A percentile compares a stretch with the other conserved stretches of the same genome.
Conservation (phyloP, 768 basidiomycete species). For the Pulveroboletus sp. region DNA sequence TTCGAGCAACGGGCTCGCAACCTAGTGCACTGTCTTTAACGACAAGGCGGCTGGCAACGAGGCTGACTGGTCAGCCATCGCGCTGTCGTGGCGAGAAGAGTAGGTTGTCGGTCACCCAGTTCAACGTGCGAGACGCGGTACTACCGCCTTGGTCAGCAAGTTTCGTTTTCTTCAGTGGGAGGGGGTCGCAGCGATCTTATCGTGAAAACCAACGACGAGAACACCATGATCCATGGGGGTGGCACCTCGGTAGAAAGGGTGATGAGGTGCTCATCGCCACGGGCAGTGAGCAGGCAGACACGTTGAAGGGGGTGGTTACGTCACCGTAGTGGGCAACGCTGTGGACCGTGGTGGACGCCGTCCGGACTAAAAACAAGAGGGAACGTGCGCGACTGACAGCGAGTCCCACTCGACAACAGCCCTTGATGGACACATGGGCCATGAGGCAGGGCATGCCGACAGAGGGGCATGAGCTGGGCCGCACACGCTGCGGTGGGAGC, state of each 20-base stretch:
- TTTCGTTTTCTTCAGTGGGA: too few relatives aligned
- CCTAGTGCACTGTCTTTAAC: not conserved
- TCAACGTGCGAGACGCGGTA: not conserved
- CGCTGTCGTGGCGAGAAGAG: not conserved
- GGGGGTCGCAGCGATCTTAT: too few relatives aligned
- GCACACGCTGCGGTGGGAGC: slow-evolving; percentile 15
- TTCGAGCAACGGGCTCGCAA: not conserved
- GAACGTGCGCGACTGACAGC: slow-evolving; percentile 9
- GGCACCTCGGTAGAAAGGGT: not conserved
- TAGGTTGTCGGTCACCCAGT: not conserved
- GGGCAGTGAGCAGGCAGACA: slow-evolving; percentile 13
- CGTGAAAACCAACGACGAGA: too few relatives aligned
- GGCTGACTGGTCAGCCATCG: slow-evolving; percentile 6
- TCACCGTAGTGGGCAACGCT: slow-evolving; percentile 6
- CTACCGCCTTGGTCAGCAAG: too few relatives aligned
- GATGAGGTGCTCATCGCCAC: slow-evolving; percentile 18
- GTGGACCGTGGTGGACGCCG: slow-evolving; percentile 15
- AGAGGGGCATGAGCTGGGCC: slow-evolving; percentile 4
- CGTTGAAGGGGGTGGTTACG: slow-evolving; percentile 14
- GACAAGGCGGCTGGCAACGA: slow-evolving; percentile 11
- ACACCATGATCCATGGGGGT: too few relatives aligned
- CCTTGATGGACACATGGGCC: slow-evolving; percentile 8
- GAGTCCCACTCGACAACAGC: slow-evolving; percentile 1
- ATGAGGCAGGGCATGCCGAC: slow-evolving; percentile 9
- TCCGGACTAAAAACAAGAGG: slow-evolving; percentile 14